Conservation (phyloP, 257 asterid genomes). For the Solanum chilense region DNA sequence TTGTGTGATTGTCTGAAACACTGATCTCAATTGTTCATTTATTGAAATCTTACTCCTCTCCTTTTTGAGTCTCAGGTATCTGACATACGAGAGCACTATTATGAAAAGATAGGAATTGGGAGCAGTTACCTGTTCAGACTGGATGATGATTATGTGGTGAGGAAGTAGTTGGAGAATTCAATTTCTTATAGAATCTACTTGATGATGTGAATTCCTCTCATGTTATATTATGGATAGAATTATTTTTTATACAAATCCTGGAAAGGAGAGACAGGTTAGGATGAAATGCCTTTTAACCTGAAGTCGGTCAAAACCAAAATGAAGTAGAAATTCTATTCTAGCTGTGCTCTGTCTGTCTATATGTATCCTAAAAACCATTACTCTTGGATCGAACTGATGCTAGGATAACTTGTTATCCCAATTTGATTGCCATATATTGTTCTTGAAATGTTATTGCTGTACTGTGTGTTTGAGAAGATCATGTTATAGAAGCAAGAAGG, state of each 20-base stretch:
- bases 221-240: not conserved
- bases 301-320: not conserved
- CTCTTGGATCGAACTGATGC: not conserved
- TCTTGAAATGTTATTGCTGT: not conserved
- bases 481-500: not conserved
- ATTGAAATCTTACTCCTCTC: not conserved
- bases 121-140: slow-evolving; percentile 98
- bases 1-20: not conserved
- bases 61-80: slow-evolving; percentile 43
- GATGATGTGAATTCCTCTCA: not conserved
- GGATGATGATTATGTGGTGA: slow-evolving; percentile 98
- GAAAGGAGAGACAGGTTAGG: not conserved
- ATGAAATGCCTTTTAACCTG: not conserved
- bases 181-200: not conserved
- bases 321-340: not conserved
- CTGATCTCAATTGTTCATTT: not conserved
- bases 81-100: slow-evolving; percentile 81
- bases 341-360: not conserved
- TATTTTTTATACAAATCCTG: not conserved
- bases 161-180: slow-evolving; percentile 8
- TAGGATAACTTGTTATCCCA: not conserved
- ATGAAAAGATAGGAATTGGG: slow-evolving; percentile 96
- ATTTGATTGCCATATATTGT: not conserved
- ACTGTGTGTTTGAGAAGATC: not conserved
- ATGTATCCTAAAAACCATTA: not conserved